Evolutionary conservation across 805 yeast genomes (phyloP).

Genomic region (Saccharomyces cerevisiae): DNA sequence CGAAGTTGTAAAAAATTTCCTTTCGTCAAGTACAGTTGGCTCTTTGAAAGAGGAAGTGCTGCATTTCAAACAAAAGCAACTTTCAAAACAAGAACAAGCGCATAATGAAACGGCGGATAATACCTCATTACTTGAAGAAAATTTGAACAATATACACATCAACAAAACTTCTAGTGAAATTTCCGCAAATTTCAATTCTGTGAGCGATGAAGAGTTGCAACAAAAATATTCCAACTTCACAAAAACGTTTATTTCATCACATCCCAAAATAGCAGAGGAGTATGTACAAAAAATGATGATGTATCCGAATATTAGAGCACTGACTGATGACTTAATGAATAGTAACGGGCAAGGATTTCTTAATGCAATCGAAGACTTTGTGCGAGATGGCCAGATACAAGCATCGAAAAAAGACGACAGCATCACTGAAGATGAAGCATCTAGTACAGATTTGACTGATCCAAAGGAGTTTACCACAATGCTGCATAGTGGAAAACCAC

Average conservation of each 20-base stretch:
- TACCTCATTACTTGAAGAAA: background rate
- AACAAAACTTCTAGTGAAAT: slow-evolving; percentile 1
- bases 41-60: slow-evolving; percentile 27
- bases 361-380: slow-evolving; percentile 70
- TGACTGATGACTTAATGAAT: slow-evolving; percentile 73
- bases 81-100: slow-evolving; percentile 9
- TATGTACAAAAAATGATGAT: slow-evolving; percentile 27
- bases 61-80: slow-evolving; percentile 27
- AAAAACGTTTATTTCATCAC: slow-evolving; percentile 27
- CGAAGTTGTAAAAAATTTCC: slow-evolving; percentile 18
- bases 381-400: slow-evolving; percentile 34
- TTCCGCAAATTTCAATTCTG: background rate
- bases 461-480: slow-evolving; percentile 24
- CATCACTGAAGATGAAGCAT: background rate
- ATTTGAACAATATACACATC: slow-evolving; percentile 1
- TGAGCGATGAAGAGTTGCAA: slow-evolving; percentile 14
- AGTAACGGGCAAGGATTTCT: slow-evolving; percentile 62
- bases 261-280: slow-evolving; percentile 29
- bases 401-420: background rate
- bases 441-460: slow-evolving; percentile 7
- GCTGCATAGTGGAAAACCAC: slow-evolving; percentile 25
- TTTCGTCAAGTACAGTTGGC: slow-evolving; percentile 20
- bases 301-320: slow-evolving; percentile 42
- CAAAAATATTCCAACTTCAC: slow-evolving; percentile 25
- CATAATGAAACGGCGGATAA: background rate